These are phyloP conservation scores for Basipetospora sp. DNA, from an alignment of 2,329 filamentous ascomycete genomes.

Conservation along the genomic window DNA sequence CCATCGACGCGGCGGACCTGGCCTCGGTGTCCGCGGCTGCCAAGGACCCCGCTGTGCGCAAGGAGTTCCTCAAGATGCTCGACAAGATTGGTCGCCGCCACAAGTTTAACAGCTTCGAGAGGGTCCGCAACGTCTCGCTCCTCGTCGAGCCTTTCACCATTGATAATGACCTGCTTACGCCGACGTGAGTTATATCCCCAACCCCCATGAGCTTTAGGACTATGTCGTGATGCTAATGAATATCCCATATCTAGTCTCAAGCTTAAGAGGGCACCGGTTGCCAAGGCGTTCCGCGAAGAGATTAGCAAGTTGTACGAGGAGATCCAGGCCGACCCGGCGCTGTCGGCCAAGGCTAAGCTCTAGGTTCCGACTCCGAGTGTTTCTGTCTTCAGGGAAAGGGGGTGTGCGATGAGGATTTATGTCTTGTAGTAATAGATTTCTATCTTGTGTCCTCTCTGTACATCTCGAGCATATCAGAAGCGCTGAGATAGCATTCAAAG, in stretches of 20 bases:
- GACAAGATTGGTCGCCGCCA: constrained; percentile 64
- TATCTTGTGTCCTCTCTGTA: too few species aligned
- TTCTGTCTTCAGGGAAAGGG: too few species aligned
- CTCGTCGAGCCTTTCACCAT: constrained; percentile 82
- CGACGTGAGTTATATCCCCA: constrained; percentile 51
- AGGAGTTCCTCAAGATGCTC: constrained; percentile 63
- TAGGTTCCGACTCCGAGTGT: constrained; percentile 13
- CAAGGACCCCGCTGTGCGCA: constrained; percentile 53
- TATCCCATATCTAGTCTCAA: too few species aligned
- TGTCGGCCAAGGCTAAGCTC: constrained; percentile 29
- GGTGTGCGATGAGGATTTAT: too few species aligned
- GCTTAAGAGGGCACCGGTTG: constrained; percentile 43
- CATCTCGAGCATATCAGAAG: too few species aligned
- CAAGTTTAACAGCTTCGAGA: constrained; percentile 87
- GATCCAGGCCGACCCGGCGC: constrained; percentile 24
- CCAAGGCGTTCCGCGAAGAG: constrained; percentile 35
- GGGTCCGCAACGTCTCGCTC: constrained; percentile 57
- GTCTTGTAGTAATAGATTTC: too few species aligned
- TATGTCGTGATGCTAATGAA: too few species aligned
- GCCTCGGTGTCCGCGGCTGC: constrained; percentile 53
- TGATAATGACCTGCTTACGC: constrained; percentile 79
- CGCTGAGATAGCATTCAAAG: too few species aligned
- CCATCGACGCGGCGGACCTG: constrained; percentile 48
- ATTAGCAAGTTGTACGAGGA: constrained; percentile 45
- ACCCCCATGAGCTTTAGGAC: not conserved